Conservation (phyloP, 1,139 yeast genomes). For the Saccharomyces hybrid region DNA sequence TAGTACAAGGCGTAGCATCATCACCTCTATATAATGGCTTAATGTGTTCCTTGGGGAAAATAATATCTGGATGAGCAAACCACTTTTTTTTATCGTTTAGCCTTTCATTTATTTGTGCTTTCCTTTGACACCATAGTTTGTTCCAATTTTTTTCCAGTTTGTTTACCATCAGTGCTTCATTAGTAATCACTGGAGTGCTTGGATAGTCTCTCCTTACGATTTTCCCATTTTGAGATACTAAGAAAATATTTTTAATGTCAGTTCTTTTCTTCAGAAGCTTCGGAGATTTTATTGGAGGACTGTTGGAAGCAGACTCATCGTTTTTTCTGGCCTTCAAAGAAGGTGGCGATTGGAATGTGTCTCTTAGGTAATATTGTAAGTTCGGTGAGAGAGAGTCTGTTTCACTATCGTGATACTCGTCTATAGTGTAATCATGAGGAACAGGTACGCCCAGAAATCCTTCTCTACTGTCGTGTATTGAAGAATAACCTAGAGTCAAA, state of each 20-base stretch:
- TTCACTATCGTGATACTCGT: neutral
- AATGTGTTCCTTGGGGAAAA: conserved; percentile 13
- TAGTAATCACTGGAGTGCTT: conserved; percentile 25
- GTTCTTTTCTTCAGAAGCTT: conserved; percentile 6
- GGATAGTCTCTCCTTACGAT: conserved; percentile 30
- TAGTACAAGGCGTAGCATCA: conserved; percentile 22
- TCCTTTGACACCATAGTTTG: conserved; percentile 18
- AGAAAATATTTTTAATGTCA: conserved; percentile 12
- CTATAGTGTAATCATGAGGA: neutral
- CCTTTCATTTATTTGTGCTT: conserved; percentile 15
- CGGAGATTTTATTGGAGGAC: conserved; percentile 2
- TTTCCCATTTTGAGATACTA: conserved; percentile 22
- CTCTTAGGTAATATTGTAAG: neutral
- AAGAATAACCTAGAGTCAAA: conserved; percentile 1
- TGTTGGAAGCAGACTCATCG: neutral
- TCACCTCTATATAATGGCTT: conserved; percentile 12
- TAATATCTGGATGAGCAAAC: conserved; percentile 19
- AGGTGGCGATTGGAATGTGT: neutral
- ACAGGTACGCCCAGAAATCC: conserved; percentile 5
- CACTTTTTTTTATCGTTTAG: conserved; percentile 11
- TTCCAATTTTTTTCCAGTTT: conserved; percentile 21
- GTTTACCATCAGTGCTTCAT: conserved; percentile 27
- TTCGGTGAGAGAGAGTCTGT: conserved; percentile 2
- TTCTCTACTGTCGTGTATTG: conserved; percentile 3
- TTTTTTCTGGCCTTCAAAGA: neutral